These are phyloP conservation scores for Cymbopogon flexuosus DNA, from an alignment of 202 grass and related monocot species.

Conservation along the genomic window DNA sequence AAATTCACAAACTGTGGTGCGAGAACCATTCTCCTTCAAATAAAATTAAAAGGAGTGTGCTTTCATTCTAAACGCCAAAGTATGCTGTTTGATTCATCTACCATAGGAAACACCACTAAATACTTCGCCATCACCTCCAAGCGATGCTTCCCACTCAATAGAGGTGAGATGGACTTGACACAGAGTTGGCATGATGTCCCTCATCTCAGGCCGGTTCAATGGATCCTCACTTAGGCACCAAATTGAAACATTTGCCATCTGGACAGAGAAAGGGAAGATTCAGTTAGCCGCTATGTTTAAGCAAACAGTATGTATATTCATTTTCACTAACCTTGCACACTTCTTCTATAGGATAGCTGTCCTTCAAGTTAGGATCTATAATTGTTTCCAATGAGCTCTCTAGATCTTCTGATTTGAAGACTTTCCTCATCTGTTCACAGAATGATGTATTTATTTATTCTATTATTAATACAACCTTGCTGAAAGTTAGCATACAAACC, in stretches of 20 bases:
- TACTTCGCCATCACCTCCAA: conserved; percentile 52
- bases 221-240: conserved; percentile 62
- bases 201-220: conserved; percentile 54
- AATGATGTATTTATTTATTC: neutral
- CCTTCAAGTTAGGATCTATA: conserved; percentile 49
- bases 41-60: conserved; percentile 35
- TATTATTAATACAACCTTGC: neutral
- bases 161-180: conserved; percentile 50
- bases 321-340: conserved; percentile 47
- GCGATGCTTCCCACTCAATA: conserved; percentile 54
- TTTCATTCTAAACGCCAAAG: neutral
- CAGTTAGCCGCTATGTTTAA: conserved; percentile 1
- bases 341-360: conserved; percentile 53
- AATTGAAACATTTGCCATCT: conserved; percentile 56
- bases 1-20: conserved; percentile 2
- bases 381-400: conserved; percentile 39
- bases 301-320: neutral
- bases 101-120: conserved; percentile 51
- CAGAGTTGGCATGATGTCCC: conserved; percentile 40
- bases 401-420: conserved; percentile 38
- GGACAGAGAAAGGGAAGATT: neutral
- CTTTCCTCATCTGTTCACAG: conserved; percentile 54
- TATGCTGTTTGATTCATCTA: conserved; percentile 37
- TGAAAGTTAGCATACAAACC: neutral
- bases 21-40: conserved; percentile 28